Conservation (phyloP, 257 asterid genomes). For the Primulina huaijiensis region DNA sequence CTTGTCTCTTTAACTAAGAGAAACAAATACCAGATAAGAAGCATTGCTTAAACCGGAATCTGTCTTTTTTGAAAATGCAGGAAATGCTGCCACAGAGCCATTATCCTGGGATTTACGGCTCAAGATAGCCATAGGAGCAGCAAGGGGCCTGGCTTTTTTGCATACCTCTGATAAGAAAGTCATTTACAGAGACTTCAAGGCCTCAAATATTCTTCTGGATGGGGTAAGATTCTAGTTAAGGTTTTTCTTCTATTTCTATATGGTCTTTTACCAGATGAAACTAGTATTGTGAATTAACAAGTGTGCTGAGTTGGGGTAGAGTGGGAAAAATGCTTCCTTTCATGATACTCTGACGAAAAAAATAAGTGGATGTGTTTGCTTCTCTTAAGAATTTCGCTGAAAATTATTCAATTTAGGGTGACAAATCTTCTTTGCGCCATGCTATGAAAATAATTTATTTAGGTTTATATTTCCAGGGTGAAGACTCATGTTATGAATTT, state of each 20-base stretch:
- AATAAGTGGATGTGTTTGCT: not conserved
- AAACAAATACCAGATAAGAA: not conserved
- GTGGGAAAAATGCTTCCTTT: not conserved
- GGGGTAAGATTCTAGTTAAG: slow-evolving; percentile 37
- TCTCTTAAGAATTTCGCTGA: not conserved
- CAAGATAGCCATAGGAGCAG: slow-evolving; percentile 57
- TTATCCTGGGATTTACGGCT: slow-evolving; percentile 55
- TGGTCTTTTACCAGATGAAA: not conserved
- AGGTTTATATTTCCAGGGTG: not conserved
- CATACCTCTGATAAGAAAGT: slow-evolving; percentile 44
- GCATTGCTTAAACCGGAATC: slow-evolving; percentile 7
- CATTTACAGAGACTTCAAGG: slow-evolving; percentile 57
- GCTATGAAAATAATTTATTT: not conserved
- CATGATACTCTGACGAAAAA: not conserved
- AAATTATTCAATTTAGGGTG: not conserved
- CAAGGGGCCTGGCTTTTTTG: slow-evolving; percentile 49
- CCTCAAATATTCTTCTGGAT: slow-evolving; percentile 62
- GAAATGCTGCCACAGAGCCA: slow-evolving; percentile 31
- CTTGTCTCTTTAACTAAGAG: slow-evolving; percentile 11
- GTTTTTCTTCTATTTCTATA: slow-evolving; percentile 2
- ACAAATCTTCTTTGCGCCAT: too few relatives aligned
- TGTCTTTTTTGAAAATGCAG: slow-evolving; percentile 30
- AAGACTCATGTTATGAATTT: not conserved
- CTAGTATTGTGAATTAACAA: not conserved
- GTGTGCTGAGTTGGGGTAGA: not conserved